phyloP scores from a whole-genome alignment of 352 stramenopile genomes.

The Pythium myriotylum region DNA sequence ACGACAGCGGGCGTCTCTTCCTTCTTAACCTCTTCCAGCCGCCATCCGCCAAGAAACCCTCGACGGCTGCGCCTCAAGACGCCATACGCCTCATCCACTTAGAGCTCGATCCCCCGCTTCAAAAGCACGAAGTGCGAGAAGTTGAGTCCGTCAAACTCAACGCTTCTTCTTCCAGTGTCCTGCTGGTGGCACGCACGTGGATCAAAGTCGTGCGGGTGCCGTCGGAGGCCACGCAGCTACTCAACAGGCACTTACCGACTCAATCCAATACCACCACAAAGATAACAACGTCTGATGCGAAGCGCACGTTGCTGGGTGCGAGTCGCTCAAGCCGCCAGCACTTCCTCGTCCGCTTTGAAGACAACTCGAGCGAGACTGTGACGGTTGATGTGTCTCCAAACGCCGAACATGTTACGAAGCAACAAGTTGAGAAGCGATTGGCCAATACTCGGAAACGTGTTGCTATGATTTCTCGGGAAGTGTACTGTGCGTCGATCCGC shows the following conservation, averaged over 20 bases:
- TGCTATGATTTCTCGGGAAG: conserved; percentile 52
- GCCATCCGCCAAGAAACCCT: conserved; percentile 20
- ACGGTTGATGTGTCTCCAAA: conserved; percentile 27
- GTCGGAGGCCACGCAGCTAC: conserved; percentile 20
- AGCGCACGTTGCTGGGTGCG: conserved; percentile 13
- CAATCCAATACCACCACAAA: not conserved
- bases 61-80: conserved; percentile 5
- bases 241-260: conserved; percentile 9
- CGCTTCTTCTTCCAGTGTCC: conserved; percentile 47
- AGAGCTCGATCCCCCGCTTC: conserved; percentile 60
- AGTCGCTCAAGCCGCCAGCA: conserved; percentile 26
- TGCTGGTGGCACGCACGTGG: conserved; percentile 62
- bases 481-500: conserved; percentile 51
- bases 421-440: conserved; percentile 36
- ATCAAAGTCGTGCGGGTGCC: conserved; percentile 65
- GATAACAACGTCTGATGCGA: conserved; percentile 14
- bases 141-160: conserved; percentile 70
- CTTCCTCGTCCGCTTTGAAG: conserved; percentile 53
- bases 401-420: conserved; percentile 21
- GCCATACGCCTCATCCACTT: conserved; percentile 45
- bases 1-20: conserved; percentile 49
- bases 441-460: conserved; percentile 32
- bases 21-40: conserved; percentile 59
- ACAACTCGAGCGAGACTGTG: conserved; percentile 37
- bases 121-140: conserved; percentile 41